These are phyloP conservation scores for Cicer pinnatifidum DNA, from an alignment of 306 rosid genomes.

Conservation along the genomic window DNA sequence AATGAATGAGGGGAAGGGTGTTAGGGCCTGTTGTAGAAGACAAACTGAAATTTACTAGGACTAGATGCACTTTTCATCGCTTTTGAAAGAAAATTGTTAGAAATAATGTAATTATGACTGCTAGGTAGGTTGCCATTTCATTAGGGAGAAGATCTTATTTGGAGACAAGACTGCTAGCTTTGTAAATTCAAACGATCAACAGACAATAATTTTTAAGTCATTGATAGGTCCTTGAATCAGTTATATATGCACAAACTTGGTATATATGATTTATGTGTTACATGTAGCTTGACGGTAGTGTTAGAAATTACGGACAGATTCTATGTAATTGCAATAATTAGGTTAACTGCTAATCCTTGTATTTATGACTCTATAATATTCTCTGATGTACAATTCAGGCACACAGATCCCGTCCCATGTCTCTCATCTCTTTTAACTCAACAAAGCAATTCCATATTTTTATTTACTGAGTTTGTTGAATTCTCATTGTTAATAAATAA, in stretches of 20 bases:
- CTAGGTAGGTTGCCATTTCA: background rate
- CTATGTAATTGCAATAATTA: background rate
- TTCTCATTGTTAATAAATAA: constrained; percentile 27
- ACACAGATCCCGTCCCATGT: background rate
- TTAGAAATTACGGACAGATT: background rate
- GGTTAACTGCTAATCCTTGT: background rate
- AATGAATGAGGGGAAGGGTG: background rate
- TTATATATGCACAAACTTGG: background rate
- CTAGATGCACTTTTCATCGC: background rate
- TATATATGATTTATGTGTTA: background rate
- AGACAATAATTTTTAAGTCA: background rate
- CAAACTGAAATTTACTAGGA: background rate
- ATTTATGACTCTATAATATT: background rate
- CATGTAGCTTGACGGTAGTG: too few species aligned
- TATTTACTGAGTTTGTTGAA: constrained; percentile 26
- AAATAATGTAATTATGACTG: too few species aligned
- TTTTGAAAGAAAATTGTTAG: too few species aligned
- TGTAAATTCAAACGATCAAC: background rate
- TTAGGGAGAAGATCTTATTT: background rate
- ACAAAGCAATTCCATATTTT: constrained; percentile 14
- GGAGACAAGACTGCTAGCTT: background rate
- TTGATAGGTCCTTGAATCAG: background rate
- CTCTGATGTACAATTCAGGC: background rate
- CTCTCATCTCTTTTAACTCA: background rate
- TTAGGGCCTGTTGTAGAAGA: background rate